Base-by-base conservation (phyloP, 345 rosid species). In the Cardamine chenopodiifolia region DNA sequence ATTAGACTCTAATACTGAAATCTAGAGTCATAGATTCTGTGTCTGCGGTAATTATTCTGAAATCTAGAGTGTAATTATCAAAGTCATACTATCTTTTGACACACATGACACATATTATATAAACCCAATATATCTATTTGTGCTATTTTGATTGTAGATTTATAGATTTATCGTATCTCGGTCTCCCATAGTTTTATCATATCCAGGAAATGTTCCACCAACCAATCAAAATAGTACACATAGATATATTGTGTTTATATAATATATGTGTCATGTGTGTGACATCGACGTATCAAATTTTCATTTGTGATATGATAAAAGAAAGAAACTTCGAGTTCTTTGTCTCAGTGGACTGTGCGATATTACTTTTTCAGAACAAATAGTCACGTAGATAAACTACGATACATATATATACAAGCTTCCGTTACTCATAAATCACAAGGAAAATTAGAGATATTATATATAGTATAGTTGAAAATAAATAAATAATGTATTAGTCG, bases 241-340 rank as follows among this genome's bases (percentile, higher is more conserved):
- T 69, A 19, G 26, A 20, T 9, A 37, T 11, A 19, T 59, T 59
- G 34, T 74, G 72, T 45, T 35, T 57, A 25, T 10, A 48, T 64
- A 19, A 45, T 37, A 39, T 29, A 29, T 29, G 31, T 29, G 31
- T 29, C 31, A 4, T 49, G 45, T 18, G 37, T 61, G 74, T 69
- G 75, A 76, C 58, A 61, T 76, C 34, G 79, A 76, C 79, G 32
- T 54, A 62, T 69, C 79, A 62, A 23, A 13, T 53, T 69, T 76
- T 69, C 42, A 34, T 54, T 34, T 62, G 59, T 69, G 75, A 69
- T 45, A n/a, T 44, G 49, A 69, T 31, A 69, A 68, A 61, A 18
- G 17, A 62, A 69, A 76, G 70, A 62, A 68, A 62, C 42, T 62
- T 69, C 70, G 25, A 69, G 13, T 62, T 69, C 59, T 69, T 76